phyloP scores from a whole-genome alignment of 768 basidiomycete species.

The Mycena sanguinolenta region DNA sequence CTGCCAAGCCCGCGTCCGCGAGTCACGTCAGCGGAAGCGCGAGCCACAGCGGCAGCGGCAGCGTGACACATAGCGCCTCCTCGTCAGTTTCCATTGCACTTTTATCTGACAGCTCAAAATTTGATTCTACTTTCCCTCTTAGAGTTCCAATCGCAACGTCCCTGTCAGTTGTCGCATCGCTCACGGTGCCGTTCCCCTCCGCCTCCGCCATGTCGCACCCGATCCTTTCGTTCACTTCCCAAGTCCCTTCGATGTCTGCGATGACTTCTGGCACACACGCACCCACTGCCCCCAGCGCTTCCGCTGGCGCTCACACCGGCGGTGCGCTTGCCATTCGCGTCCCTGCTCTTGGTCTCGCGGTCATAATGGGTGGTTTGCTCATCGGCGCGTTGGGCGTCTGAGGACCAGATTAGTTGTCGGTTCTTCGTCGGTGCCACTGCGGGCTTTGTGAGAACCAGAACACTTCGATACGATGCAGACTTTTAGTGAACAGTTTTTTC shows the following conservation, averaged over 20 bases:
- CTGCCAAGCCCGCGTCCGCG: not conserved
- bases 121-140: not conserved
- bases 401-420: not conserved
- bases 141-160: no score
- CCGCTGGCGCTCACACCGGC: conserved; percentile 2
- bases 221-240: not conserved
- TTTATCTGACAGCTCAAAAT: not conserved
- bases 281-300: not conserved
- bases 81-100: not conserved
- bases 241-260: not conserved
- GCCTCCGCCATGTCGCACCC: not conserved
- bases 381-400: not conserved
- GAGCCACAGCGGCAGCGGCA: not conserved
- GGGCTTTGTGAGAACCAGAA: no score
- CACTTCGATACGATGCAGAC: no score
- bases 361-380: not conserved
- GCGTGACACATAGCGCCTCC: not conserved
- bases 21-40: not conserved
- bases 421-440: no score
- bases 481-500: not conserved
- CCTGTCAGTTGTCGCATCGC: not conserved
- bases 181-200: not conserved
- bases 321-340: not conserved
- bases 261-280: not conserved
- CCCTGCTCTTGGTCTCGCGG: not conserved